Percentiles rank a stretch among this genome's conserved stretches.
Evolutionary conservation across 345 rosid species (phyloP).

Genomic region (Populus pruinosa): DNA sequence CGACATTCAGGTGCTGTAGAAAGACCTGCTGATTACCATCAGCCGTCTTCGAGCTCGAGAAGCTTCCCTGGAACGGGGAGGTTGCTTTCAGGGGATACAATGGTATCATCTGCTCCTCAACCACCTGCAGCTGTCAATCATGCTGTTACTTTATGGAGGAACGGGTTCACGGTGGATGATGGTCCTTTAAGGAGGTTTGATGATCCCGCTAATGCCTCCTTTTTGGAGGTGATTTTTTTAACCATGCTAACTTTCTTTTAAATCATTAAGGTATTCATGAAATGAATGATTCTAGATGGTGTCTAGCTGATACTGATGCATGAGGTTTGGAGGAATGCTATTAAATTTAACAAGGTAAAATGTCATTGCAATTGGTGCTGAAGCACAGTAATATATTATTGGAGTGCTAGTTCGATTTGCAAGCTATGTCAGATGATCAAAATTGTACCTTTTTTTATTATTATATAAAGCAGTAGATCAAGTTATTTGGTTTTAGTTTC

Average conservation of each 20-base stretch:
- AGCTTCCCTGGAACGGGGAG: constrained; percentile 77
- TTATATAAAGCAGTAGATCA: neutral
- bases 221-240: constrained; percentile 61
- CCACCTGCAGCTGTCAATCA: constrained; percentile 59
- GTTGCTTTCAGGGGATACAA: constrained; percentile 69
- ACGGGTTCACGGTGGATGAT: constrained; percentile 88
- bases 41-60: constrained; percentile 52
- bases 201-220: constrained; percentile 74
- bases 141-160: constrained; percentile 77
- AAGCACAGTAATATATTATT: neutral
- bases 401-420: too few species aligned
- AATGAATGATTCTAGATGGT: too few species aligned
- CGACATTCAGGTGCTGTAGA: constrained; percentile 60
- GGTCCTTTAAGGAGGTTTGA: constrained; percentile 72
- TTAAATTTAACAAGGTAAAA: neutral
- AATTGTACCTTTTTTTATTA: too few species aligned
- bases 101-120: constrained; percentile 43
- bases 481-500: neutral
- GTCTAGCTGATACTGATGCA: too few species aligned
- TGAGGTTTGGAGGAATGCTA: too few species aligned
- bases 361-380: neutral
- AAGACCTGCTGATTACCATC: constrained; percentile 42
- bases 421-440: too few species aligned
- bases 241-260: neutral
- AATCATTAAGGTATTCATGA: too few species aligned